Evolutionary conservation across 2,329 filamentous ascomycete species (phyloP), one percentile per base, ranked within the genome.

Genomic region (Tothia fuscella): DNA sequence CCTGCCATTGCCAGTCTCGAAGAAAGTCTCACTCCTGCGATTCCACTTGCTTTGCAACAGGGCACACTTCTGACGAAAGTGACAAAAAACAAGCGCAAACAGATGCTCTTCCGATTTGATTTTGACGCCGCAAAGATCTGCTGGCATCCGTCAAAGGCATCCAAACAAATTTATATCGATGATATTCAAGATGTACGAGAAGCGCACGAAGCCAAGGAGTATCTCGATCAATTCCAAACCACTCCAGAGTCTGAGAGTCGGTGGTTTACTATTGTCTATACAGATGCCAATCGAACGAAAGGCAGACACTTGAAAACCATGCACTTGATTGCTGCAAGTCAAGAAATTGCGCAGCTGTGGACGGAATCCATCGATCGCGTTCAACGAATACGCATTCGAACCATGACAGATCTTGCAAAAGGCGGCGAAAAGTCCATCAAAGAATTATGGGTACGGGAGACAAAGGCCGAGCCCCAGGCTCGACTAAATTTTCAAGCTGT

Each of bases 241-340:
- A 66, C 91, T 17, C 65, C 79, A 1, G 73, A 78, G 29, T 6
- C 17, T 7, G 81, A 88, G 52, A 64, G 71, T 6, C 76, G 77
- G 12, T 93, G 88, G 74, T 89, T 96, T 55, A 93, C 88, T 21
- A 86, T 98, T 49, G 74, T 94, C 41, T 95, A 94, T 59, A 76
- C 78, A 1, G 74, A 85, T 28, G 78, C 82, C 0, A 82, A 86
- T 51, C 81, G 80, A 47, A 80, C 80, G 6, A 89, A 86, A 56
- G 80, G 78, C 33, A 65, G 70, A 19, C 60, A 66, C 5, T 68
- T 74, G 52, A 94, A 95, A 60, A 80, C 80, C 6, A 77, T 96
- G 66, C 87, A 96, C 59, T 71, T 98, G 39, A 78, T 95, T 44
- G 85, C 88, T 20, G 80, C 80, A 9, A 79, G 81, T 47, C 68